A percentile compares a stretch with the other conserved stretches of the same genome.
Evolutionary conservation across 2,329 filamentous ascomycete genomes (phyloP).

Genomic region (Cercospora beticola): DNA sequence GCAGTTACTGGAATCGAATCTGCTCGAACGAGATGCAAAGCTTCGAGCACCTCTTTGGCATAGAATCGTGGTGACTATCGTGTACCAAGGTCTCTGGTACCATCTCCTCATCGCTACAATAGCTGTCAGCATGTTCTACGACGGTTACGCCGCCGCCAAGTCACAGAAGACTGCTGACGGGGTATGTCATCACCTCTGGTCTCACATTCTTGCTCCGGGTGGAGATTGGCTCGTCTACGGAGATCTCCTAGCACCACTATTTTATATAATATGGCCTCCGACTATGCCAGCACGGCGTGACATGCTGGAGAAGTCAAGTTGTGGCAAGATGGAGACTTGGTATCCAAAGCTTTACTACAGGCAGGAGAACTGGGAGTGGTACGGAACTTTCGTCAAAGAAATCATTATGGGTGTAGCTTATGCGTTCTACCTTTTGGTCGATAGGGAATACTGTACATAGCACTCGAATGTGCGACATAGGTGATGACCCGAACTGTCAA

Average conservation of each 20-base stretch:
- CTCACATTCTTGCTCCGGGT: conserved; percentile 9
- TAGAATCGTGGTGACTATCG: background rate
- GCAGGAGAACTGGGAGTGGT: conserved; percentile 7
- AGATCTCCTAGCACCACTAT: conserved; percentile 7
- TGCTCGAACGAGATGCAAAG: conserved; percentile 7
- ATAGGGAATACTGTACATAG: background rate
- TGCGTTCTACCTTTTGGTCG: background rate
- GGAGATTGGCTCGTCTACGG: conserved; percentile 13
- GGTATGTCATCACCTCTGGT: conserved; percentile 1
- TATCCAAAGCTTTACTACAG: background rate
- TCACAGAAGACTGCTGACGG: background rate
- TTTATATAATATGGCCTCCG: conserved; percentile 6
- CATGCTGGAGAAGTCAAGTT: background rate
- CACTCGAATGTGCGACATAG: background rate
- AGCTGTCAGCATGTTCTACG: background rate
- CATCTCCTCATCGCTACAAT: conserved; percentile 4
- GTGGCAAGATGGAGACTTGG: conserved; percentile 6
- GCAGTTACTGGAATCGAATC: conserved; percentile 2
- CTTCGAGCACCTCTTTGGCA: background rate
- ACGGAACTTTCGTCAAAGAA: background rate
- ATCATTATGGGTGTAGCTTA: background rate
- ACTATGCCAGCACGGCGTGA: conserved; percentile 5
- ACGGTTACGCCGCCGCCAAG: background rate
- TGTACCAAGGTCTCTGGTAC: conserved; percentile 12
- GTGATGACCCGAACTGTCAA: background rate